Conservation (phyloP, 176 grass and related monocot genomes). For the Raddia guianensis region DNA sequence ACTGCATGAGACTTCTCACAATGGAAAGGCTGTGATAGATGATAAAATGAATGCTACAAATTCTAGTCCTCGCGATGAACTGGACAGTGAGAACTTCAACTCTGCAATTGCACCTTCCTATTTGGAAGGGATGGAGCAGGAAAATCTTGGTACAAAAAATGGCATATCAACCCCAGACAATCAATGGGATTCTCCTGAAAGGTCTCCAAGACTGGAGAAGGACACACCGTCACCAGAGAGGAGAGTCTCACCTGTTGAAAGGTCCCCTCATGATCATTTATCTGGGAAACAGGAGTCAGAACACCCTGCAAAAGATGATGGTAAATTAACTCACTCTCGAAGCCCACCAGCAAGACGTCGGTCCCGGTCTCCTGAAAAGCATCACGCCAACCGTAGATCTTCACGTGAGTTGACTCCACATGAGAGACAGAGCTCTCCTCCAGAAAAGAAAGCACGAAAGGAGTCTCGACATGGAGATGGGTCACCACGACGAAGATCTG, state of each 20-base stretch:
- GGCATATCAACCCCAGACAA: slow-evolving; percentile 43
- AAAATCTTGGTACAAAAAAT: slow-evolving; percentile 46
- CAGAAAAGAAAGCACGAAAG: slow-evolving; percentile 40
- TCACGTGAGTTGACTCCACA: slow-evolving; percentile 55
- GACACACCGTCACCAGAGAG: slow-evolving; percentile 49
- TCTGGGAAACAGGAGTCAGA: slow-evolving; percentile 40
- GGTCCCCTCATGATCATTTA: slow-evolving; percentile 43
- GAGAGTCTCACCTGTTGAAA: slow-evolving; percentile 41
- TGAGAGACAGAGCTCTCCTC: slow-evolving; percentile 37
- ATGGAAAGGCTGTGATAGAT: slow-evolving; percentile 48
- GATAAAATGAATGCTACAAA: slow-evolving; percentile 54
- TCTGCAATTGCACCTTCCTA: slow-evolving; percentile 35
- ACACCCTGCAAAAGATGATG: slow-evolving; percentile 28
- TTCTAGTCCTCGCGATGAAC: slow-evolving; percentile 38
- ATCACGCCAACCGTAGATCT: slow-evolving; percentile 38
- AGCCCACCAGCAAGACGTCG: slow-evolving; percentile 42
- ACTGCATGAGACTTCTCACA: slow-evolving; percentile 28
- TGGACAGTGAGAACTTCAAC: slow-evolving; percentile 47
- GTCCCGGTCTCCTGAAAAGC: slow-evolving; percentile 60
- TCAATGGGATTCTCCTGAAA: slow-evolving; percentile 43
- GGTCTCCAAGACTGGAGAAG: slow-evolving; percentile 50
- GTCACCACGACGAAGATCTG: slow-evolving; percentile 46
- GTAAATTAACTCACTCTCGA: slow-evolving; percentile 44
- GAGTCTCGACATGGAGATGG: slow-evolving; percentile 48
- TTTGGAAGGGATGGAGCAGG: slow-evolving; percentile 39